phyloP scores from a whole-genome alignment of 2,329 filamentous ascomycete species.

The Epichloe elymi region DNA sequence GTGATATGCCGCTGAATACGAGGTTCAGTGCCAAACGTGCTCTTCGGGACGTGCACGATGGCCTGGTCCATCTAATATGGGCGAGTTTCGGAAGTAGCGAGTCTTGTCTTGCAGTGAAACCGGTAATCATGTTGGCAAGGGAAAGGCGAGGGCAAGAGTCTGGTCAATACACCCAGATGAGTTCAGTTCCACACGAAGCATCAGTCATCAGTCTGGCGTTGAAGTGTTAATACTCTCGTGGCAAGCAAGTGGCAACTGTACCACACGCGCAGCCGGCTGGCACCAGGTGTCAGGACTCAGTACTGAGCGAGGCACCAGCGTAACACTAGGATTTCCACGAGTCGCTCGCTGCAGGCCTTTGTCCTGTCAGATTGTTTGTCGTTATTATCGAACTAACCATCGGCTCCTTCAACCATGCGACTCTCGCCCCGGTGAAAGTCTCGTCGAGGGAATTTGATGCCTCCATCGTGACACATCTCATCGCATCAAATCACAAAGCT shows the following conservation, averaged over 20 bases:
- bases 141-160: neutral
- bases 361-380: too few species aligned
- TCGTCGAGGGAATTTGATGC: too few species aligned
- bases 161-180: neutral
- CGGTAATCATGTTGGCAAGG: neutral
- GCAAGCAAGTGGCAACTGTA: neutral
- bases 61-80: neutral
- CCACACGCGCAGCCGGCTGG: neutral
- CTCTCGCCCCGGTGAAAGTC: too few species aligned
- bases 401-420: too few species aligned
- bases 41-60: neutral
- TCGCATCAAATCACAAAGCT: neutral
- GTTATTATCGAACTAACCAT: too few species aligned
- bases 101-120: neutral
- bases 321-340: too few species aligned
- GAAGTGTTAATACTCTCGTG: neutral
- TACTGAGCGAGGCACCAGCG: too few species aligned
- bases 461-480: too few species aligned
- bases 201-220: neutral
- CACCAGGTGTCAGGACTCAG: neutral
- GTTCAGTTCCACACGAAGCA: neutral
- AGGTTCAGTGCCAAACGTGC: neutral
- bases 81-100: slow-evolving; percentile 1
- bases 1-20: neutral
- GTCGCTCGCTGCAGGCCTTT: too few species aligned